Evolutionary conservation across 1,284 basidiomycete species (phyloP).

Genomic region (Filobasidium uniguttulatum): DNA sequence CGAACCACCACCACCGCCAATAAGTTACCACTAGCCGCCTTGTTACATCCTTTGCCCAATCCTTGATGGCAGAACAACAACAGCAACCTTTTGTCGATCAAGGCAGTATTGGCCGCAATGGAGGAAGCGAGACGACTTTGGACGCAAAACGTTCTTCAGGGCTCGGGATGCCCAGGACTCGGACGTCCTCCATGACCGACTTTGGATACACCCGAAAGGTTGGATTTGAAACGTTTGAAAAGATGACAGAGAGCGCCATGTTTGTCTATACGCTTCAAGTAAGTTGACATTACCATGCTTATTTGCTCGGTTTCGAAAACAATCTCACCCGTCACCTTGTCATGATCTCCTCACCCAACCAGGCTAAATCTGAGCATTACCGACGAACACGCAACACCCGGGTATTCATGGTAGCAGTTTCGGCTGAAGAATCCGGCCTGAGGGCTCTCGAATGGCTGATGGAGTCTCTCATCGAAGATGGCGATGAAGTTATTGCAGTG

Average conservation of each 20-base stretch:
- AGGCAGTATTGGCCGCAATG: too few relatives aligned
- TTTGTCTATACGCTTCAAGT: constrained; percentile 41
- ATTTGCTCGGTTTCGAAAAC: not conserved
- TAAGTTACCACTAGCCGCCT: too few relatives aligned
- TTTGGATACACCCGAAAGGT: constrained; percentile 69
- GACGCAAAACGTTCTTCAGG: too few relatives aligned
- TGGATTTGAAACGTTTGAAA: constrained; percentile 69
- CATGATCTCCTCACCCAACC: constrained; percentile 34
- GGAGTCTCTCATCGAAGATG: constrained; percentile 74
- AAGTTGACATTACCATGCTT: constrained; percentile 8
- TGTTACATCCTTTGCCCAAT: too few relatives aligned
- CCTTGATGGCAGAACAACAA: too few relatives aligned
- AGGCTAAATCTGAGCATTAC: constrained; percentile 75
- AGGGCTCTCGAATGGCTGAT: constrained; percentile 82
- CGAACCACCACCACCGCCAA: too few relatives aligned
- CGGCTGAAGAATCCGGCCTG: constrained; percentile 70
- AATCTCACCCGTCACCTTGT: constrained; percentile 7
- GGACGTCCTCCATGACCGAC: constrained; percentile 16
- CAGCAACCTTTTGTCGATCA: too few relatives aligned
- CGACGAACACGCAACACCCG: constrained; percentile 63
- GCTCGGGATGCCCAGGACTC: not conserved
- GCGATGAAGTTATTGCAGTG: constrained; percentile 85
- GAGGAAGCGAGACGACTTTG: too few relatives aligned
- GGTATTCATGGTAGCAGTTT: constrained; percentile 80
- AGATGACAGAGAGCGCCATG: constrained; percentile 42